Evolutionary conservation across 139 green algal genomes (phyloP).

Genomic region (Chlamydomonas sphaeroides): DNA sequence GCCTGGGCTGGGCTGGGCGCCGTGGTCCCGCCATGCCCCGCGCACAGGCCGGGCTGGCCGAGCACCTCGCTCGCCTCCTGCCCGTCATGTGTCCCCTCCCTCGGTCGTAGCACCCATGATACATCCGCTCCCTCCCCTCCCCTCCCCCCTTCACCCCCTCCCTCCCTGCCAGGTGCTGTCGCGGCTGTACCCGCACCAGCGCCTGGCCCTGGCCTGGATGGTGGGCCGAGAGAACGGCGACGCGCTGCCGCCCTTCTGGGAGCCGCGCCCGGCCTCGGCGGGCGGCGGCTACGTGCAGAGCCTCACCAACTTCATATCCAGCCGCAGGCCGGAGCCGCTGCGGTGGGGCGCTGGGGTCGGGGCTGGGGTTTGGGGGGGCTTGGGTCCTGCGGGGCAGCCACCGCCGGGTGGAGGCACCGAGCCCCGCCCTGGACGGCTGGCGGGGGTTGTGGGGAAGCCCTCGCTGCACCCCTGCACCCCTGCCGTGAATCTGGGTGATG

Average conservation of each 20-base stretch:
- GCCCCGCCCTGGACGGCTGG: too few species aligned
- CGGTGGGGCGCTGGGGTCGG: constrained; percentile 1
- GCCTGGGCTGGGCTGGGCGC: too few species aligned
- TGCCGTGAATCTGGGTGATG: too few species aligned
- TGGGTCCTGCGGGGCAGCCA: too few species aligned
- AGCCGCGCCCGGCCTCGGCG: background rate
- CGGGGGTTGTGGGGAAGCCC: too few species aligned
- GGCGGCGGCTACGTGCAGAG: constrained; percentile 41
- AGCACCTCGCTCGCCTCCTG: background rate
- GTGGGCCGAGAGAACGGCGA: constrained; percentile 71
- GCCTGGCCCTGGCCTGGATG: constrained; percentile 76
- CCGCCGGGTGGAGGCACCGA: too few species aligned
- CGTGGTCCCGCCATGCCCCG: too few species aligned
- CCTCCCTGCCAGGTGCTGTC: constrained; percentile 41
- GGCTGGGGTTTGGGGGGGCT: too few species aligned
- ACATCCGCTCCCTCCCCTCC: constrained; percentile 1
- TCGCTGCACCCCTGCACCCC: too few species aligned
- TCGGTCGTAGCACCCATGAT: too few species aligned
- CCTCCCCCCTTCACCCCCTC: background rate
- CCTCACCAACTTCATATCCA: constrained; percentile 59
- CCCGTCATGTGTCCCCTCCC: background rate
- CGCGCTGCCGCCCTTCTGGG: constrained; percentile 72
- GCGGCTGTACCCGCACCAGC: constrained; percentile 69
- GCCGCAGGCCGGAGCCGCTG: constrained; percentile 48
- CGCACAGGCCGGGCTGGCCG: too few species aligned